phyloP scores from a whole-genome alignment of 108 stramenopile genomes.

The Discostella stelligeroides region DNA sequence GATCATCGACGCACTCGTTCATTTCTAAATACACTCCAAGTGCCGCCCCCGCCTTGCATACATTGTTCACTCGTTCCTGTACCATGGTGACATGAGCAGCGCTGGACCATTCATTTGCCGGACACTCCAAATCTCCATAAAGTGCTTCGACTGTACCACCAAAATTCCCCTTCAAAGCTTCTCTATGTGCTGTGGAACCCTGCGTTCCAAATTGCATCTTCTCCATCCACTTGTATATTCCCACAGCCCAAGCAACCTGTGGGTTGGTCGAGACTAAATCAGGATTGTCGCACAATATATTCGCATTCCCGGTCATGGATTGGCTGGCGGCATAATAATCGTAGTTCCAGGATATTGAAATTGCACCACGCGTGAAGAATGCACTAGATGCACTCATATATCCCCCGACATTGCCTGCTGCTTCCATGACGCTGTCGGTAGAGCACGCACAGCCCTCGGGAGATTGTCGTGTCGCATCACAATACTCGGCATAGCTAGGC shows the following conservation, averaged over 20 bases:
- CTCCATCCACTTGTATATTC: constrained; percentile 52
- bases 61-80: constrained; percentile 20
- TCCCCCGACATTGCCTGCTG: constrained; percentile 1
- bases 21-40: constrained; percentile 42
- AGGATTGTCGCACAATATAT: constrained; percentile 36
- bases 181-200: constrained; percentile 47
- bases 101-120: constrained; percentile 35
- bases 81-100: constrained; percentile 36
- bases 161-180: constrained; percentile 43
- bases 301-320: constrained; percentile 26
- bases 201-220: constrained; percentile 38
- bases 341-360: constrained; percentile 42
- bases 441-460: constrained; percentile 39
- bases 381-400: constrained; percentile 38
- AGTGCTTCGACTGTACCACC: constrained; percentile 44
- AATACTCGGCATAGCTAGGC: constrained; percentile 32
- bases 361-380: constrained; percentile 40
- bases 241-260: constrained; percentile 40
- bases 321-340: constrained; percentile 44
- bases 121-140: constrained; percentile 46
- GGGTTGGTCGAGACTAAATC: constrained; percentile 44
- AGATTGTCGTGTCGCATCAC: constrained; percentile 35
- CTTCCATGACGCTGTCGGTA: neutral
- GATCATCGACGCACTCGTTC: constrained; percentile 39
- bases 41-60: constrained; percentile 41